Evolutionary conservation across 2,329 filamentous ascomycete species (phyloP).

Genomic region (Trichocomaceae sp.): DNA sequence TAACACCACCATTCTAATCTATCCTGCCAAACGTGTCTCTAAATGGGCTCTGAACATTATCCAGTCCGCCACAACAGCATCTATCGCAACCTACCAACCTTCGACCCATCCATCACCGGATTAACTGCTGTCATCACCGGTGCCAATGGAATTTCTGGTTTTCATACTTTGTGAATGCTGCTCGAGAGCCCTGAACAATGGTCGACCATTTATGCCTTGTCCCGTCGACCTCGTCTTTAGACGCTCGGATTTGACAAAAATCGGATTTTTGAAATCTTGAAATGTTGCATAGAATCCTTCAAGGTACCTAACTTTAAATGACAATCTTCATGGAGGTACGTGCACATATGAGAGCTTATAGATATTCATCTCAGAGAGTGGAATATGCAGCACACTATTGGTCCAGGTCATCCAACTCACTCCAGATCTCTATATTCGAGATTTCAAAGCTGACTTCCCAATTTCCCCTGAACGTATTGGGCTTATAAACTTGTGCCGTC

Average conservation of each 20-base stretch:
- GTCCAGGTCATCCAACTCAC: neutral
- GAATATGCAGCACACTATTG: too few species aligned
- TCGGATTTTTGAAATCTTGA: slow-evolving; percentile 22
- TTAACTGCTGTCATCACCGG: slow-evolving; percentile 50
- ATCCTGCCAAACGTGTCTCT: neutral
- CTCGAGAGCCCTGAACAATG: slow-evolving; percentile 43
- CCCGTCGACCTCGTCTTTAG: slow-evolving; percentile 41
- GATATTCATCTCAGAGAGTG: too few species aligned
- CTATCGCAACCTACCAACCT: slow-evolving; percentile 45
- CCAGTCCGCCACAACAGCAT: slow-evolving; percentile 34
- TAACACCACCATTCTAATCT: too few species aligned
- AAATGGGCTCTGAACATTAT: slow-evolving; percentile 20
- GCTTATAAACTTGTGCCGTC: neutral
- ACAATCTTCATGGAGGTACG: too few species aligned
- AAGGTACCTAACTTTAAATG: too few species aligned
- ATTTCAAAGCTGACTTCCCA: slow-evolving; percentile 1
- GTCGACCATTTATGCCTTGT: slow-evolving; percentile 48
- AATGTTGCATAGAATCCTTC: slow-evolving; percentile 43
- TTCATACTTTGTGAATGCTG: slow-evolving; percentile 47
- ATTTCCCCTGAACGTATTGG: neutral
- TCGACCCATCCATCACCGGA: slow-evolving; percentile 35
- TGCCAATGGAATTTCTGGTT: slow-evolving; percentile 50
- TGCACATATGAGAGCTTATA: too few species aligned
- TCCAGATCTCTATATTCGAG: slow-evolving; percentile 4
- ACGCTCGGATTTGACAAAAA: too few species aligned